Base-by-base conservation (phyloP, 495 filamentous ascomycete genomes). In the Penicillium egyptiacum region DNA sequence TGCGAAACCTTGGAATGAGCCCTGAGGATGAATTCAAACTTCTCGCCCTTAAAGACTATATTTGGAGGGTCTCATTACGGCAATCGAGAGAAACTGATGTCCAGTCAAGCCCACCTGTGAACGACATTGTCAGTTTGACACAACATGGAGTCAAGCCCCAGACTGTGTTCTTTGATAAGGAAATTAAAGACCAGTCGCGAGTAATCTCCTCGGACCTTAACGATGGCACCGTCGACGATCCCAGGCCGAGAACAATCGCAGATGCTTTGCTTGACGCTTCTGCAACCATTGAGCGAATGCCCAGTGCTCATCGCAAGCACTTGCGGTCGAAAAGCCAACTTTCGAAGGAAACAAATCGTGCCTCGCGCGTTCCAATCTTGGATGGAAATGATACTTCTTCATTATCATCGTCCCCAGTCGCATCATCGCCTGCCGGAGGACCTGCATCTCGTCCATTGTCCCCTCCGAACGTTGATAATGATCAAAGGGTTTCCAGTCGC, bases 191-290 rank as follows among this genome's bases (percentile, higher is more conserved):
- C 30, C 75, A 75, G 37, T 62, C 68, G 49, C 70, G 77, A 72
- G 61, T 77, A 76, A 52, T 70, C 65, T 53, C 71, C 60, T 20
- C 74, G 53, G 40, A 69, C 12, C 63, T 56, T 48, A 57, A 47
- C 23, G 62, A 70, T 35, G 56, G 62, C 39, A 58, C 44, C 43
- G 64, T 25, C 28, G 72, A 75, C 4, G 72, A 77, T 12, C 69
- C 63, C 26, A 82, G 73, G 14, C 82, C 85, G 8, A 85, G 86
- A 66, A 96, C 92, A 1, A 94, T 99, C 54, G 83, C 88, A 22
- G 92, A 97, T 70, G 93, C 94, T 8, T 75, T 99, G 6, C 78
- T 95, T 9, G 95, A 99, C 72, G 94, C 95, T 16, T 95, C 92
- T 2, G 91, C 89, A 67, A 90, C 89, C 2, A 91, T 94, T 59